Conservation (phyloP, 345 rosid species). For the Limnanthes douglasii region DNA sequence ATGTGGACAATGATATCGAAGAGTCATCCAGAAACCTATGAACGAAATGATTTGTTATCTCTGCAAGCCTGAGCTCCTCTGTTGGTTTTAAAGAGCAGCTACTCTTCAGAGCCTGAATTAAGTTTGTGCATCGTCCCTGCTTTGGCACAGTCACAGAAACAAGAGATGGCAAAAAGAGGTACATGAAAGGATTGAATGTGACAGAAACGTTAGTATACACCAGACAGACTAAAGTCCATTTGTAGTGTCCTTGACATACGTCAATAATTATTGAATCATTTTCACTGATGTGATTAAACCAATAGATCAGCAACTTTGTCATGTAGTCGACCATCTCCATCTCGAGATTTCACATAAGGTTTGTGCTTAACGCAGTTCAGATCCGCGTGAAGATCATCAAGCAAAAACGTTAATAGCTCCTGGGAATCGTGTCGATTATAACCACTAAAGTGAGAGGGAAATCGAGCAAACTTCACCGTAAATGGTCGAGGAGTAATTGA, state of each 20-base stretch:
- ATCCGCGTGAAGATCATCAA: constrained; percentile 82
- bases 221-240: too few relatives aligned
- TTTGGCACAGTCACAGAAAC: constrained; percentile 53
- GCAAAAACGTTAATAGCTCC: constrained; percentile 71
- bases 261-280: constrained; percentile 79
- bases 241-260: too few relatives aligned
- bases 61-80: constrained; percentile 55
- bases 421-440: constrained; percentile 81
- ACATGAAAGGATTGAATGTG: too few relatives aligned
- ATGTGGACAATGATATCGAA: constrained; percentile 34
- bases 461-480: constrained; percentile 64
- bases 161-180: constrained; percentile 28
- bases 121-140: constrained; percentile 60
- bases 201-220: constrained; percentile 60
- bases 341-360: constrained; percentile 58
- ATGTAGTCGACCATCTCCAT: constrained; percentile 78
- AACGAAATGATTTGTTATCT: constrained; percentile 42
- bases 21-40: constrained; percentile 56
- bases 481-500: too few relatives aligned
- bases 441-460: constrained; percentile 81
- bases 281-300: constrained; percentile 69
- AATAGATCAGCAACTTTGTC: constrained; percentile 84
- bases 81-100: constrained; percentile 50
- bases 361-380: constrained; percentile 78
- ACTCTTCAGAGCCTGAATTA: too few relatives aligned